phyloP scores from a whole-genome alignment of 805 yeast genomes.

The Hanseniaspora vineae region DNA sequence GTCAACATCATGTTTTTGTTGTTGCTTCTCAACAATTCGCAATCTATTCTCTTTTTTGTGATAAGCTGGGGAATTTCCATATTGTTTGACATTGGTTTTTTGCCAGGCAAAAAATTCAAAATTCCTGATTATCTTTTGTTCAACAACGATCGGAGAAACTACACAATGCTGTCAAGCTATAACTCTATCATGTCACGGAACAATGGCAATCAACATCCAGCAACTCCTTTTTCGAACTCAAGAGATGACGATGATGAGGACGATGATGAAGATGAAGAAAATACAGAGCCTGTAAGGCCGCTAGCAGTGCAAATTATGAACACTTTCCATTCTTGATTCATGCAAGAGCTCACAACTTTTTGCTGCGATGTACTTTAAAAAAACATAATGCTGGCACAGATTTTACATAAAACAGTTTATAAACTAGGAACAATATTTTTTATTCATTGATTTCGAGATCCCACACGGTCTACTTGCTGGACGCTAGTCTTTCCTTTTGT shows the following conservation, averaged over 20 bases:
- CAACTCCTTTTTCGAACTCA: not conserved
- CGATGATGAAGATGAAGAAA: slow-evolving; percentile 26
- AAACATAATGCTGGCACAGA: not conserved
- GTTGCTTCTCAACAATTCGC: slow-evolving; percentile 31
- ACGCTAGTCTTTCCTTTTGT: slow-evolving; percentile 29
- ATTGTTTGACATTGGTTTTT: slow-evolving; percentile 29
- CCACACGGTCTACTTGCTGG: not conserved
- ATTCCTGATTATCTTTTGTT: slow-evolving; percentile 17
- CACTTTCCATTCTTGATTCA: slow-evolving; percentile 35
- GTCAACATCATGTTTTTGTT: slow-evolving; percentile 21
- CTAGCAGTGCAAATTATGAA: slow-evolving; percentile 48
- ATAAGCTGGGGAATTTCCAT: slow-evolving; percentile 33
- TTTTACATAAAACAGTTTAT: not conserved
- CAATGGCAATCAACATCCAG: slow-evolving; percentile 4
- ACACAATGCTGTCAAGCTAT: slow-evolving; percentile 8
- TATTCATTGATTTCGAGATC: too few relatives aligned
- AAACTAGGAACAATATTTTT: not conserved
- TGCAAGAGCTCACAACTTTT: not conserved
- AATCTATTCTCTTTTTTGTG: slow-evolving; percentile 27
- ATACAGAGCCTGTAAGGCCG: slow-evolving; percentile 50
- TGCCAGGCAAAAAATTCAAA: slow-evolving; percentile 29
- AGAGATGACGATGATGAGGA: slow-evolving; percentile 15
- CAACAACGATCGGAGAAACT: slow-evolving; percentile 8
- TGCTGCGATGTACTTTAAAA: not conserved
- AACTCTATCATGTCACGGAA: slow-evolving; percentile 8